Base-by-base conservation (phyloP, 805 yeast species). In the Tetrapisispora taiwanensis region DNA sequence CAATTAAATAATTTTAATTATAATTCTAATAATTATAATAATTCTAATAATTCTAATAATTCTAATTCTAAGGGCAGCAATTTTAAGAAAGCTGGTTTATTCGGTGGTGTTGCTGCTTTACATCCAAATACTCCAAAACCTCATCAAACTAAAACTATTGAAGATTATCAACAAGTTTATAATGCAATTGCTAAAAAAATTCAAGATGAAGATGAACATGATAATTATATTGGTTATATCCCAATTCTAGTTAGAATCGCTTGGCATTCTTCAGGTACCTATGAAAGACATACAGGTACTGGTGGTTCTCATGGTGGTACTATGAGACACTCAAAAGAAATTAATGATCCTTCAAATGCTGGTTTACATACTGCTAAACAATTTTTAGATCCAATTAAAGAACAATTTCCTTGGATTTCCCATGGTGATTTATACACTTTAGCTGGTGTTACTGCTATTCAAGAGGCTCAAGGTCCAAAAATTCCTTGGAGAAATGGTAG, bases 221-320 rank as follows among this genome's bases (percentile, higher is more conserved):
- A 82, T 53, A 81, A 78, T 50, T 78, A 76, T 31, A 77, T 80
- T 22, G 81, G 79, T 3, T 72, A 78, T 48, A 92, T 89, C 1
- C 95, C 95, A 9, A 77, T 81, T 14, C 67, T 86, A 34, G 77
- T 86, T 20, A 76, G 95, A 54, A 71, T 84, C 44, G 83, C 95
- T 24, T 86, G 95, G 95, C 95, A 86, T 60, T 75, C 81, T 30
- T 75, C 85, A 46, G 95, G 94, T n/a, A 84, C 92, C 17, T 87
- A 71, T 62, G 86, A 84, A 54, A 68, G 67, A 51, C 59, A 63
- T n/a, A 65, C 68, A 18, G 69, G 73, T 38, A 61, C 79, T 1
- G 86, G 85, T 36, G 86, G 87, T 2, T 77, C 85, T 1, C 78
- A 71, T 53, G 86, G 87, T 36, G 87, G 86, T 39, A 80, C 88